Percentiles rank a stretch among this genome's conserved stretches.
phyloP scores from a whole-genome alignment of 768 basidiomycete species.

The Russula vinacea region DNA sequence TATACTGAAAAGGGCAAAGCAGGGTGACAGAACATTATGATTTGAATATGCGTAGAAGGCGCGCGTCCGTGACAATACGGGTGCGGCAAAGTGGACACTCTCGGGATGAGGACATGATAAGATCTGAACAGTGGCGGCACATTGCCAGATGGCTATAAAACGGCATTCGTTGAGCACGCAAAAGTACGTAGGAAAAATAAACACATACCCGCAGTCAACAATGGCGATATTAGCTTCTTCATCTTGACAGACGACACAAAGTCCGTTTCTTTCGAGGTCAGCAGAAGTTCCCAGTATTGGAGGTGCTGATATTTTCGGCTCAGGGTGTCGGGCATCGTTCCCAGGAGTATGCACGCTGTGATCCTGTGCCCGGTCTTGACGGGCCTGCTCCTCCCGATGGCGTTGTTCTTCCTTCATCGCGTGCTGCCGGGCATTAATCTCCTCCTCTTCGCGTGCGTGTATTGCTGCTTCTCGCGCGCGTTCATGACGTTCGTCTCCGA shows the following conservation, averaged over 20 bases:
- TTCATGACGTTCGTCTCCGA: conserved; percentile 61
- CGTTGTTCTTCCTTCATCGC: conserved; percentile 33
- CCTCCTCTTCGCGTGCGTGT: conserved; percentile 37
- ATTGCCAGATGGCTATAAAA: conserved; percentile 67
- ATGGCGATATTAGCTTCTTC: conserved; percentile 92
- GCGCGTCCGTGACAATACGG: conserved; percentile 77
- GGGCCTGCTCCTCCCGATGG: conserved; percentile 34
- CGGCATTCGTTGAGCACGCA: not conserved
- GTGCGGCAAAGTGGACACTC: conserved; percentile 92
- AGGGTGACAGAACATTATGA: conserved; percentile 34
- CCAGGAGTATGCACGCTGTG: not conserved
- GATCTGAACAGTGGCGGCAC: conserved; percentile 75
- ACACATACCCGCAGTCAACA: conserved; percentile 86
- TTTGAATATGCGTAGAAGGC: conserved; percentile 75
- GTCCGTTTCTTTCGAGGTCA: conserved; percentile 61
- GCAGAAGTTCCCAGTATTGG: conserved; percentile 32
- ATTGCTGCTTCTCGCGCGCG: conserved; percentile 47
- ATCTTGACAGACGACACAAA: conserved; percentile 92
- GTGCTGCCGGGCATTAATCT: conserved; percentile 21
- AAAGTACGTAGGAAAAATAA: not conserved
- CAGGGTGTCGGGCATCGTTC: conserved; percentile 19
- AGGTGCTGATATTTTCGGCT: conserved; percentile 32
- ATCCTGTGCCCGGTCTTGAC: conserved; percentile 27
- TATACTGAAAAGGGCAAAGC: not conserved
- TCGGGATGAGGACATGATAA: conserved; percentile 71